Percentiles rank a stretch among this genome's conserved stretches.
Conservation (phyloP, 2,329 filamentous ascomycete species). For the Arachnomyces sp. region DNA sequence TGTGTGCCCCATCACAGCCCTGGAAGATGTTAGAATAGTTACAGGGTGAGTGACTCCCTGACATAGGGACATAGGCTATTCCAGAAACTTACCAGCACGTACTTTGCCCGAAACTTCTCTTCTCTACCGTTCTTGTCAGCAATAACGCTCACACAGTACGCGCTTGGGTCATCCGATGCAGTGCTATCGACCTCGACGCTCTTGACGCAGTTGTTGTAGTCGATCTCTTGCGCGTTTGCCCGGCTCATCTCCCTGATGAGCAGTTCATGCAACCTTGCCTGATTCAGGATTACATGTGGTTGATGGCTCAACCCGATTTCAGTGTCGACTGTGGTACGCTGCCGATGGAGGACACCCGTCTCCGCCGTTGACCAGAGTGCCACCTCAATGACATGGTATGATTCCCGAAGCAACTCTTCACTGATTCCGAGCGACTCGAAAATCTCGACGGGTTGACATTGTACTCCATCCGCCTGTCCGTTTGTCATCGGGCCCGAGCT, state of each 20-base stretch:
- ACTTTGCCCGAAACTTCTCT: constrained; percentile 42
- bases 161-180: constrained; percentile 26
- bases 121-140: constrained; percentile 35
- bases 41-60: neutral
- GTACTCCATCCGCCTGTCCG: constrained; percentile 59
- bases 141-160: constrained; percentile 40
- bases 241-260: constrained; percentile 46
- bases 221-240: constrained; percentile 39
- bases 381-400: constrained; percentile 52
- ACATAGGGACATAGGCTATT: neutral
- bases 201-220: constrained; percentile 49
- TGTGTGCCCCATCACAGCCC: constrained; percentile 45
- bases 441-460: constrained; percentile 55
- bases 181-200: constrained; percentile 44
- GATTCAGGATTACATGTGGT: constrained; percentile 52
- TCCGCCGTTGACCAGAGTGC: constrained; percentile 47
- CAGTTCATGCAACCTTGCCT: constrained; percentile 48
- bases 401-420: constrained; percentile 48
- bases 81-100: constrained; percentile 44
- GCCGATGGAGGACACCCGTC: constrained; percentile 38
- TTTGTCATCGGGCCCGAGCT: constrained; percentile 47
- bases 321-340: constrained; percentile 47
- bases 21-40: constrained; percentile 6
- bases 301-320: constrained; percentile 46
- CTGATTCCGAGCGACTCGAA: constrained; percentile 54